Evolutionary conservation across 306 rosid genomes (phyloP), one percentile per base, ranked within the genome.

Genomic region (Astragalus glycyphyllos): DNA sequence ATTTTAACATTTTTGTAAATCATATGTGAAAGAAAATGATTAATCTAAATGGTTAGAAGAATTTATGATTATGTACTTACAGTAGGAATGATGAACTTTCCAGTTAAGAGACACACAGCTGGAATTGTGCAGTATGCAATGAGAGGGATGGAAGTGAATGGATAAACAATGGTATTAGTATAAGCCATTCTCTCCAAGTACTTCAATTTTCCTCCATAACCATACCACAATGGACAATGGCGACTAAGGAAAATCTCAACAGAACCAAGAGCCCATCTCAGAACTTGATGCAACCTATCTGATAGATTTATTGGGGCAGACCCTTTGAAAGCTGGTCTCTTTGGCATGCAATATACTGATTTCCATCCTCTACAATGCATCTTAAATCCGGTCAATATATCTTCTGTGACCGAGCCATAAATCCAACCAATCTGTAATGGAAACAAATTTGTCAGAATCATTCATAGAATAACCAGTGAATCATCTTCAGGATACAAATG

Each of bases 291-390:
- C 58, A 83, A 66, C 66, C 86, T 60, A 79, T 83, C 86, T 75
- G 86, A 79, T 46, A 83, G 79, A 83, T 83, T 83, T 45, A 79
- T 83, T 13, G 86, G 86, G 0, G 84, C 84, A 48, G 87, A 83
- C 67, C 84, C 84, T 61, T 76, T 79, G 58, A 83, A 83, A 31
- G 87, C 87, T 32, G 84, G 2, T 37, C 84, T 76, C 59, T 79
- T 79, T 41, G 87, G 82, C 84, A 83, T 83, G 62, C 84, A 83
- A 74, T 83, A 83, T 35, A 83, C 81, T 48, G 86, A 83, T 61
- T 76, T 83, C 86, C 86, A 82, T 78, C 86, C 86, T 78, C 86
- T 70, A 61, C 86, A 82, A 14, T 82, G 86, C 86, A 82, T 82
- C 86, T 82, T 82, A 9, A 83, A 79, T 58, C 86, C 83, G 38